Evolutionary conservation across 1,284 basidiomycete species (phyloP), one percentile per base, ranked within the genome.

Genomic region (Ganoderma lingzhi): DNA sequence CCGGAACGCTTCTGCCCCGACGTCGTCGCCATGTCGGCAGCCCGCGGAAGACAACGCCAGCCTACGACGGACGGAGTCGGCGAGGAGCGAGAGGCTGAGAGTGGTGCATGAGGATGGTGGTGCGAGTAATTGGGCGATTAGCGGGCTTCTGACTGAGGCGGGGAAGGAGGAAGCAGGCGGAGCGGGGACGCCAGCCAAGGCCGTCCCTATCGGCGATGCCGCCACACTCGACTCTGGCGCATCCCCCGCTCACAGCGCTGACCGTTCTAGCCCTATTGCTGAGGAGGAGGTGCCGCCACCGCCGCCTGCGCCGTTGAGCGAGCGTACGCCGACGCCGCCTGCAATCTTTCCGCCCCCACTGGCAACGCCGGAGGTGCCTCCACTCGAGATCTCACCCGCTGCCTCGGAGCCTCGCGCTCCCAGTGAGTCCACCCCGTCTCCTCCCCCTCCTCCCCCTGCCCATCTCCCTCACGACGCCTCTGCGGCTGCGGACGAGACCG

Each of bases 241-340:
- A 10, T 17, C 58, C 1, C 39, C 23, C 39, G n/a, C 59, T 42
- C 9, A 12, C 15, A 61, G n/a, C 28, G 4, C 39, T 41, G n/a
- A 44, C 9, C 37, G 39, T 28, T 39, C 59, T 14, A 61, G 23
- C 23, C 39, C 42, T 41, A 39, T 39, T 23, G 37, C 39, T 3
- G 39, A 61, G 23, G 59, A 41, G 39, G 39, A 41, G 39, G 59
- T 14, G n/a, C 23, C 39, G 23, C 59, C 39, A n/a, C 37, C 59
- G 39, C 37, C 58, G 19, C 37, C 58, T 12, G n/a, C 19, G 15
- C 35, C 39, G 23, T 61, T 42, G 48, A 14, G 48, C 9, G 48
- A 28, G 48, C 59, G 37, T 42, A 44, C 59, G 39, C 59, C 59
- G n/a, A 61, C 59, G 23, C 37, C 58, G 39, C 58, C 58, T 39